Conservation (phyloP, 805 yeast species). For the Tetrapisispora fleetii region DNA sequence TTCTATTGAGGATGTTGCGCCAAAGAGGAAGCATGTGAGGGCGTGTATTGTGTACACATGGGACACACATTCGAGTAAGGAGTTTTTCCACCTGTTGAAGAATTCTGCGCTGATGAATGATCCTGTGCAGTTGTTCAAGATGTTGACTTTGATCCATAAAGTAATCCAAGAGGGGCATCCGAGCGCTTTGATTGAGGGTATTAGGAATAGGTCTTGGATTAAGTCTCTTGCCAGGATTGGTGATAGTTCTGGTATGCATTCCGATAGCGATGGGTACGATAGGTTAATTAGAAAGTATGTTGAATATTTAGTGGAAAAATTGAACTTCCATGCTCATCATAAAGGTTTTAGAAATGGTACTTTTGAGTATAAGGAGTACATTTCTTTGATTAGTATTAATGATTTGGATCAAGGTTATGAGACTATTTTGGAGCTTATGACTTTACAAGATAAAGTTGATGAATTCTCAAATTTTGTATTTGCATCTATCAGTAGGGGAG, state of each 20-base stretch:
- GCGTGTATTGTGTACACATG: slow-evolving; percentile 93
- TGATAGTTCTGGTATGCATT: slow-evolving; percentile 20
- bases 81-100: slow-evolving; percentile 78
- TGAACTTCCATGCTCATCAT: slow-evolving; percentile 74
- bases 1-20: slow-evolving; percentile 77
- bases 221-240: slow-evolving; percentile 54
- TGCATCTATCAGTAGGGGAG: slow-evolving; percentile 52
- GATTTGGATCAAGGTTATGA: slow-evolving; percentile 96
- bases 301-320: slow-evolving; percentile 55
- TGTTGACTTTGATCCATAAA: slow-evolving; percentile 77
- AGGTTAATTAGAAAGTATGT: slow-evolving; percentile 71
- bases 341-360: slow-evolving; percentile 82
- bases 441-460: slow-evolving; percentile 74
- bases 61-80: slow-evolving; percentile 81
- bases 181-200: slow-evolving; percentile 69
- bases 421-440: slow-evolving; percentile 75
- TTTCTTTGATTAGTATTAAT: slow-evolving; percentile 74
- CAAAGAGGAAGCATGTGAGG: slow-evolving; percentile 92
- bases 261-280: slow-evolving; percentile 39
- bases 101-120: slow-evolving; percentile 66
- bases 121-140: slow-evolving; percentile 78
- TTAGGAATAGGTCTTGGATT: slow-evolving; percentile 67
- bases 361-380: slow-evolving; percentile 91
- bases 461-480: slow-evolving; percentile 68
- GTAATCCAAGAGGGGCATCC: slow-evolving; percentile 98